Evolutionary conservation across 495 filamentous ascomycete species (phyloP).

Genomic region (Pyrenopolyporus hunteri): DNA sequence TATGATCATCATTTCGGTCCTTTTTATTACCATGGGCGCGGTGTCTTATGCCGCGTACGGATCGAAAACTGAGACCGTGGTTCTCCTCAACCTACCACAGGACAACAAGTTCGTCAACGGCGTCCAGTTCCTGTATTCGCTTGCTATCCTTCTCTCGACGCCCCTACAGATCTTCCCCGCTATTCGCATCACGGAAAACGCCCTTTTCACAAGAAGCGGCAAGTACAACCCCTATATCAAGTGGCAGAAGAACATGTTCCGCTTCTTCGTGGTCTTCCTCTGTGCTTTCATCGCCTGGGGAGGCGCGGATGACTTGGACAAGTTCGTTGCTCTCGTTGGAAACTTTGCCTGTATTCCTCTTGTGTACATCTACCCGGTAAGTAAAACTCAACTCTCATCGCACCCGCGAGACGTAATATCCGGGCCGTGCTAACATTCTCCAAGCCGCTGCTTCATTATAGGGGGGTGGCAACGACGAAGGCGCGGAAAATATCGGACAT

Average conservation of each 20-base stretch:
- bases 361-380: conserved; percentile 96
- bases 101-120: conserved; percentile 95
- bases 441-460: conserved; percentile 87
- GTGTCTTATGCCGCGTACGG: conserved; percentile 96
- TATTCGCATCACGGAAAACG: conserved; percentile 77
- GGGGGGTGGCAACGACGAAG: conserved; percentile 70
- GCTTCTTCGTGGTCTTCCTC: conserved; percentile 85
- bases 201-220: conserved; percentile 73
- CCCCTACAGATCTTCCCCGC: conserved; percentile 96
- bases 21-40: conserved; percentile 90
- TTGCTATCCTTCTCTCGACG: conserved; percentile 92
- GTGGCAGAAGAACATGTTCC: conserved; percentile 97
- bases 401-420: background rate
- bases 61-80: conserved; percentile 91
- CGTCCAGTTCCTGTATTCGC: conserved; percentile 92
- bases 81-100: conserved; percentile 94
- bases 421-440: conserved; percentile 30
- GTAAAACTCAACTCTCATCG: conserved; percentile 45
- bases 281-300: conserved; percentile 89
- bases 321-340: conserved; percentile 93
- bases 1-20: conserved; percentile 90
- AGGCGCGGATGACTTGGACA: conserved; percentile 91
- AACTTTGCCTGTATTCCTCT: conserved; percentile 97
- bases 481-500: conserved; percentile 73
- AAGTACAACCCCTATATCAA: conserved; percentile 97